Evolutionary conservation across 2,329 filamentous ascomycete species (phyloP).

Genomic region (Hortaea sp.): DNA sequence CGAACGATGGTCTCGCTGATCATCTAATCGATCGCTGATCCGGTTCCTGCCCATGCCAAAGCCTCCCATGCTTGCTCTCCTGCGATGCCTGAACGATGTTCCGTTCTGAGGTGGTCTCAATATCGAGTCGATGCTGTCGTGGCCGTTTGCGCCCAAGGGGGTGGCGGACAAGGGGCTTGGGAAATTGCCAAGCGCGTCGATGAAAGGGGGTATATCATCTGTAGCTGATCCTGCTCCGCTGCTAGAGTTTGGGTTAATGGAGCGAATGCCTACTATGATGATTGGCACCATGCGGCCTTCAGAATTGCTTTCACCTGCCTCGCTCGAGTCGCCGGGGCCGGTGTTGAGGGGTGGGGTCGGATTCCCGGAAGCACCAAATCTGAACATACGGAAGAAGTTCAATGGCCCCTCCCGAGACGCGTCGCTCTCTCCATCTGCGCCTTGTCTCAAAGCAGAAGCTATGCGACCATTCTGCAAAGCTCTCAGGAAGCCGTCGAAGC

Average conservation of each 20-base stretch:
- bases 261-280: slow-evolving; percentile 60
- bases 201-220: slow-evolving; percentile 40
- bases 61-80: slow-evolving; percentile 45
- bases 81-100: slow-evolving; percentile 44
- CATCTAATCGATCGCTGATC: slow-evolving; percentile 32
- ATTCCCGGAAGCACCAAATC: slow-evolving; percentile 47
- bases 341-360: slow-evolving; percentile 11
- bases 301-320: slow-evolving; percentile 29
- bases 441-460: slow-evolving; percentile 45
- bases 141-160: slow-evolving; percentile 24
- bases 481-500: slow-evolving; percentile 53
- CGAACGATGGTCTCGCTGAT: slow-evolving; percentile 42
- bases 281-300: slow-evolving; percentile 55
- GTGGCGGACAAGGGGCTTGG: slow-evolving; percentile 28
- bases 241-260: slow-evolving; percentile 46
- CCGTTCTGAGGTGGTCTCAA: slow-evolving; percentile 45
- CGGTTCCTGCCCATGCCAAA: slow-evolving; percentile 27
- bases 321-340: slow-evolving; percentile 11
- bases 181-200: slow-evolving; percentile 41
- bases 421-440: slow-evolving; percentile 27
- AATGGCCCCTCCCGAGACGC: slow-evolving; percentile 40
- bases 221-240: slow-evolving; percentile 24
- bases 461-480: slow-evolving; percentile 51
- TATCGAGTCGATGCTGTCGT: slow-evolving; percentile 40
- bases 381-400: slow-evolving; percentile 60